phyloP scores from a whole-genome alignment of 257 asterid species.

The Phtheirospermum japonicum region DNA sequence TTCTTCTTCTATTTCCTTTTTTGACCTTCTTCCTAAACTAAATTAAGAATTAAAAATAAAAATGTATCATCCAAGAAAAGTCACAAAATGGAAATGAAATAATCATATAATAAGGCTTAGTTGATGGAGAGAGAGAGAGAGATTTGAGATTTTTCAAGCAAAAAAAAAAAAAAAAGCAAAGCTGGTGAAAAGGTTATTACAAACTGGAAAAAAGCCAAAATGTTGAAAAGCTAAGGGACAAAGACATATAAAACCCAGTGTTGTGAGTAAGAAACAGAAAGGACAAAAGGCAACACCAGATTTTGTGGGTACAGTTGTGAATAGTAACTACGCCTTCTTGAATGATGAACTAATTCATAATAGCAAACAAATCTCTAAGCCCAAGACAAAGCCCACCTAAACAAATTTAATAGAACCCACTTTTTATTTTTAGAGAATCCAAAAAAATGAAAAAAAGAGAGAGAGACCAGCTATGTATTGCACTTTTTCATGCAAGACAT shows the following conservation, averaged over 20 bases:
- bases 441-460: neutral
- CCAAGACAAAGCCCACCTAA: slow-evolving; percentile 16
- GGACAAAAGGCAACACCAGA: slow-evolving; percentile 30
- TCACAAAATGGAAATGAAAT: neutral
- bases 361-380: slow-evolving; percentile 28
- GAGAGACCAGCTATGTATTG: neutral
- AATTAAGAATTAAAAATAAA: neutral
- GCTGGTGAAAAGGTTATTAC: neutral
- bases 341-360: slow-evolving; percentile 29
- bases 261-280: slow-evolving; percentile 1
- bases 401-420: slow-evolving; percentile 25
- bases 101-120: neutral
- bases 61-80: neutral
- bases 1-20: slow-evolving; percentile 27
- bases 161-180: neutral
- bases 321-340: slow-evolving; percentile 31
- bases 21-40: neutral
- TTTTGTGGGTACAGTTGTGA: slow-evolving; percentile 28
- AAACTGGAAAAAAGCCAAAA: slow-evolving; percentile 8
- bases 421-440: slow-evolving; percentile 13
- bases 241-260: slow-evolving; percentile 23
- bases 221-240: slow-evolving; percentile 26
- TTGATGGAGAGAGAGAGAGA: neutral
- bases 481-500: slow-evolving; percentile 24
- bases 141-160: slow-evolving; percentile 10